Base-by-base conservation (phyloP, 371 early-diverging fungal species). In the Phascolomyces articulosus region DNA sequence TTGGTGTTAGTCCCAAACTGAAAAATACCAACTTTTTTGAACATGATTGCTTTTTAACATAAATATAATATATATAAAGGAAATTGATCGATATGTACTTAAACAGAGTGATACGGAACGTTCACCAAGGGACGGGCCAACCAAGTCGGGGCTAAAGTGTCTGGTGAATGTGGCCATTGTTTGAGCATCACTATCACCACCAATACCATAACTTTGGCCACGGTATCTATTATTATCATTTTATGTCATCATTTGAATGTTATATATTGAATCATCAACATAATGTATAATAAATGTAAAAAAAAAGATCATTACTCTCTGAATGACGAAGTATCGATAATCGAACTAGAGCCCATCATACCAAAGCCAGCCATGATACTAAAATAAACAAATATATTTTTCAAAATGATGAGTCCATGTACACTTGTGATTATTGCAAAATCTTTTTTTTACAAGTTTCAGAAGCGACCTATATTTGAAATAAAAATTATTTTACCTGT, bases 171-270 rank as follows among this genome's bases (percentile, higher is more conserved):
- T 80, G 3, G 83, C 71, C 13, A 83, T 28, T 6, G 79, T 80
- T 0, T 66, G 40, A 11, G 83, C 80, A 57, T 60, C 60, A 15
- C 29, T 23, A 53, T 83, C 74, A 21, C 83, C 83, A 63, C 83
- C 83, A 15, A 70, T 72, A 26, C 73, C 69, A 57, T 73, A 83
- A 44, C 79, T 78, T n/a, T 78, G 55, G 2, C 80, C 80, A 60
- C 83, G 75, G 27, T 75, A 76, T 60, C 75, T 75, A 18, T 34
- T 9, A 59, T 64, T 18, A 64, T 65, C 16, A 44, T 4, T 13
- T 4, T 18, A 13, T 18, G 44, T n/a, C 4, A 44, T 4, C 16
- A 16, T 34, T 1, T 9, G 34, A 4, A 44, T 3, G n/a, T 3
- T 44, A 18, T 44, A 13, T 16, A 44, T 44, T 38, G 38, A 38